Percentiles rank a stretch among this genome's conserved stretches.
Conservation (phyloP, 1,284 basidiomycete genomes). For the Sparassis latifolia region DNA sequence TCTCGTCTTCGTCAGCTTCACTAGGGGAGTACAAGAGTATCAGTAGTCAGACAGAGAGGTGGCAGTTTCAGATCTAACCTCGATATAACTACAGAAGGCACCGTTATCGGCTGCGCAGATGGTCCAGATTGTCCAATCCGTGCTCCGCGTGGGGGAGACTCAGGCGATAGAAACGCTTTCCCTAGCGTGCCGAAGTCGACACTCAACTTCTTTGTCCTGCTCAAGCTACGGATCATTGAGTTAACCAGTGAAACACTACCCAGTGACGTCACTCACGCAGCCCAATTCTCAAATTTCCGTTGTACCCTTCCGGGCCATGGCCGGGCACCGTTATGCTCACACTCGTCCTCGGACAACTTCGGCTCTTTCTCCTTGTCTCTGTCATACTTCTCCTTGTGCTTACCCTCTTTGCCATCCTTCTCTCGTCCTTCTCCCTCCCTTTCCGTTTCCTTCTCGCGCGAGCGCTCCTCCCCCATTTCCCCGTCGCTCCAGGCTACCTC, state of each 20-base stretch:
- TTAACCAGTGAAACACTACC: no score
- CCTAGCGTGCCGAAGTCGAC: conserved; percentile 26
- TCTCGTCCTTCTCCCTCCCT: conserved; percentile 22
- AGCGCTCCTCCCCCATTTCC: conserved; percentile 27
- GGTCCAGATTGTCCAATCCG: conserved; percentile 15
- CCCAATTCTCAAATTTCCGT: conserved; percentile 65
- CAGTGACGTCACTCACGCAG: conserved; percentile 40
- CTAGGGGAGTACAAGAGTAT: conserved; percentile 13
- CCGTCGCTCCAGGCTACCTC: conserved; percentile 29
- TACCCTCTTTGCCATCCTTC: conserved; percentile 24
- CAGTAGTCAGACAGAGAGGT: neutral
- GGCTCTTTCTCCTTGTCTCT: conserved; percentile 28
- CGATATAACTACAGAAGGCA: conserved; percentile 31
- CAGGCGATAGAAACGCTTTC: conserved; percentile 15
- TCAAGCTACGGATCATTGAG: conserved; percentile 16
- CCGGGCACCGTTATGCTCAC: conserved; percentile 29
- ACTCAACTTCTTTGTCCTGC: conserved; percentile 31
- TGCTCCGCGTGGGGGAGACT: conserved; percentile 16
- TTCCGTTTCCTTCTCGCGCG: conserved; percentile 14
- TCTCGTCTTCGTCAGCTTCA: conserved; percentile 51
- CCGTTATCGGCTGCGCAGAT: conserved; percentile 7
- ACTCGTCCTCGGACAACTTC: conserved; percentile 32
- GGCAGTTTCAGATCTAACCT: conserved; percentile 19
- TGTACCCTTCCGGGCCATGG: conserved; percentile 58
- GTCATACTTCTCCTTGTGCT: conserved; percentile 26